A percentile compares a stretch with the other conserved stretches of the same genome.
Evolutionary conservation across 1,139 yeast genomes (phyloP).

Genomic region (Yamadazyma dushanensis): DNA sequence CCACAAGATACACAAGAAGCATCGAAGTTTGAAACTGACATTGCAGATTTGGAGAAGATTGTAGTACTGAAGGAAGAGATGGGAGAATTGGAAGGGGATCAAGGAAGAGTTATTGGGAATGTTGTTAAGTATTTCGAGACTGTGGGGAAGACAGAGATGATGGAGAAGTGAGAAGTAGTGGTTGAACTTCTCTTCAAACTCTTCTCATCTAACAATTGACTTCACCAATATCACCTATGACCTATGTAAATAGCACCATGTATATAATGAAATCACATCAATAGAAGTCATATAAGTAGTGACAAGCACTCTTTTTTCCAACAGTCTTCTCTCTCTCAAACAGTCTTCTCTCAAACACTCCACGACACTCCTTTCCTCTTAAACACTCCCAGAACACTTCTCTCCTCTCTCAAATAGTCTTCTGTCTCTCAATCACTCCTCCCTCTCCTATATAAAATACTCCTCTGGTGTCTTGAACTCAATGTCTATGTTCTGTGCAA

Average conservation of each 20-base stretch:
- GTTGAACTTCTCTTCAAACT: not conserved
- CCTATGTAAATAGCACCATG: conserved; percentile 7
- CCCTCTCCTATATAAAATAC: conserved; percentile 26
- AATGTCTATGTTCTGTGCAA: conserved; percentile 61
- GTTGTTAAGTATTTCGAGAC: conserved; percentile 61
- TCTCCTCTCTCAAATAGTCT: too few relatives aligned
- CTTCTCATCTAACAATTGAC: not conserved
- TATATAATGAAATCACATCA: too few relatives aligned
- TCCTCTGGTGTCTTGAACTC: conserved; percentile 72
- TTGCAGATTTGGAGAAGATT: conserved; percentile 45
- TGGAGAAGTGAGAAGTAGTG: conserved; percentile 15
- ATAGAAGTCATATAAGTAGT: too few relatives aligned
- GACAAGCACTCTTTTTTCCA: too few relatives aligned
- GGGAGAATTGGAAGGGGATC: conserved; percentile 27
- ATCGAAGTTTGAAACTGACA: conserved; percentile 58
- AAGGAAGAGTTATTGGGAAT: conserved; percentile 31
- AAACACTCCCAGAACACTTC: too few relatives aligned
- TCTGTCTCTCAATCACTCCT: too few relatives aligned
- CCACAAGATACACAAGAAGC: conserved; percentile 64
- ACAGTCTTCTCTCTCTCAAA: too few relatives aligned
- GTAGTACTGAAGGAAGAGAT: conserved; percentile 35
- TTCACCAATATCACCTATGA: too few relatives aligned
- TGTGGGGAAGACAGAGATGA: conserved; percentile 45
- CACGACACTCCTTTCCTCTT: too few relatives aligned
- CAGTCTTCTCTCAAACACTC: too few relatives aligned